Evolutionary conservation across 768 basidiomycete species (phyloP).

Genomic region (Russula sp.): DNA sequence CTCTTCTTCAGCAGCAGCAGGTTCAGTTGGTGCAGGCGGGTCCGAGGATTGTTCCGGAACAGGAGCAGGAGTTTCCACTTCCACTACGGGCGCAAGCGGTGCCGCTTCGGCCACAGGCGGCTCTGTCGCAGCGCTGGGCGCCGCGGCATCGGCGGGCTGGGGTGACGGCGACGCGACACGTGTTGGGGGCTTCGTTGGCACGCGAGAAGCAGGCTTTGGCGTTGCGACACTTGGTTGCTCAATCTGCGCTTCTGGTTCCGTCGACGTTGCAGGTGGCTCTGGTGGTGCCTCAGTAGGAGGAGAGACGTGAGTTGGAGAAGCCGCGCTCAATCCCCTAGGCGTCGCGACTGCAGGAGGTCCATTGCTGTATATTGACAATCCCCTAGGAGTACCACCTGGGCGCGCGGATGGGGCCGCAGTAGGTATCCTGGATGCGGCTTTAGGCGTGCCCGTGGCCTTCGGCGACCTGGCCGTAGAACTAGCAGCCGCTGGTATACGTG

Average conservation of each 20-base stretch:
- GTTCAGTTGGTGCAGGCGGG: neutral
- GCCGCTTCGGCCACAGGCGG: neutral
- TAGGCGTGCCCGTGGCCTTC: constrained; percentile 8
- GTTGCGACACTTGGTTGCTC: neutral
- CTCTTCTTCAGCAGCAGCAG: constrained; percentile 3
- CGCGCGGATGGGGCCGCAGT: constrained; percentile 10
- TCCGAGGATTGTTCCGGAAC: neutral
- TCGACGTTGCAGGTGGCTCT: neutral
- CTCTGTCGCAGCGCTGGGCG: neutral
- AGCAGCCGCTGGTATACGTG: neutral
- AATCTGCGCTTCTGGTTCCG: neutral
- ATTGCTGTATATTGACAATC: constrained; percentile 17
- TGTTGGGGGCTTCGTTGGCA: constrained; percentile 9
- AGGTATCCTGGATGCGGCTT: constrained; percentile 10
- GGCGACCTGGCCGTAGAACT: constrained; percentile 7
- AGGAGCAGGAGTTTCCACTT: neutral
- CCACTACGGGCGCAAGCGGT: neutral
- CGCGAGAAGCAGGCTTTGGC: constrained; percentile 6
- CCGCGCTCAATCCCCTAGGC: neutral
- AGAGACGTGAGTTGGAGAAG: neutral
- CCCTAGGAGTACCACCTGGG: constrained; percentile 18
- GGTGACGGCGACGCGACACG: neutral
- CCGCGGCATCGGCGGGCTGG: neutral
- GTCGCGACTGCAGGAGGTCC: constrained; percentile 11
- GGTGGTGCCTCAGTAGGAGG: constrained; percentile 1